phyloP scores from a whole-genome alignment of 768 basidiomycete species.

The Fistulinella prunicolor region DNA sequence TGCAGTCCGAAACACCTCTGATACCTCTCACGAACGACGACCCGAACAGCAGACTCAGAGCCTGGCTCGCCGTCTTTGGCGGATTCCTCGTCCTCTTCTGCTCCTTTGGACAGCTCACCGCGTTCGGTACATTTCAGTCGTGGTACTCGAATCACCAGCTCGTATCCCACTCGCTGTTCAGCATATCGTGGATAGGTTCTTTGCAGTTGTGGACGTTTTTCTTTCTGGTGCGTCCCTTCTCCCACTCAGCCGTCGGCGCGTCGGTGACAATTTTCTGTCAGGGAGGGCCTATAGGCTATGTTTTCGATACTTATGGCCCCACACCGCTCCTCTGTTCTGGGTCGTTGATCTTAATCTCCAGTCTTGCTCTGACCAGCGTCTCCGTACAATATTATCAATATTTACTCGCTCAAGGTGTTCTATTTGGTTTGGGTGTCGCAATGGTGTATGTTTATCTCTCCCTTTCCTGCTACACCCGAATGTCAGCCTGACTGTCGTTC shows the following conservation, averaged over 20 bases:
- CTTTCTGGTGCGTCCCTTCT: constrained; percentile 49
- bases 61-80: constrained; percentile 55
- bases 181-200: constrained; percentile 70
- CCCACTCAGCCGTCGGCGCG: too few relatives aligned
- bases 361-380: constrained; percentile 61
- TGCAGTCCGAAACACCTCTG: constrained; percentile 18
- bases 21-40: constrained; percentile 11
- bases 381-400: constrained; percentile 58
- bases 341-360: constrained; percentile 44
- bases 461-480: neutral
- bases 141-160: constrained; percentile 67
- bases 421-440: constrained; percentile 65
- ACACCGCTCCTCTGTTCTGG: constrained; percentile 51
- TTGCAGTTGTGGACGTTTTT: constrained; percentile 69
- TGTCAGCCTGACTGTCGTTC: constrained; percentile 5
- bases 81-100: constrained; percentile 65
- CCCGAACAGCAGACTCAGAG: constrained; percentile 19
- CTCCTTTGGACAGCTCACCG: constrained; percentile 68
- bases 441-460: constrained; percentile 47
- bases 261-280: constrained; percentile 24
- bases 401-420: constrained; percentile 57
- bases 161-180: constrained; percentile 44
- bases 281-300: constrained; percentile 60
- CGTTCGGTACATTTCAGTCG: constrained; percentile 70
- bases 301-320: constrained; percentile 63